Base-by-base conservation (phyloP, 2,329 filamentous ascomycete species). In the Beauveria sp. region DNA sequence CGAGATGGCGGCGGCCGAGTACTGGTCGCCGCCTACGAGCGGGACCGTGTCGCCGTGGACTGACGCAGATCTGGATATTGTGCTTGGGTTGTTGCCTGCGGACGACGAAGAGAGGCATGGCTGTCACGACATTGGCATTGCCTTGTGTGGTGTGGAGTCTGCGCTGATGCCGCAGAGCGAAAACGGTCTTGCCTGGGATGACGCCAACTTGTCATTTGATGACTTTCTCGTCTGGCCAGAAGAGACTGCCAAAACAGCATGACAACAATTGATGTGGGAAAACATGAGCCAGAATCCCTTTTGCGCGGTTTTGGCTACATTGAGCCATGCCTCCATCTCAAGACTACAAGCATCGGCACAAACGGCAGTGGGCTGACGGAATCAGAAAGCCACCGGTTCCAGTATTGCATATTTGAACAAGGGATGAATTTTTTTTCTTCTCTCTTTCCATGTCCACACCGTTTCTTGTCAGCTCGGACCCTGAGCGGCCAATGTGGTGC, bases 171-270 rank as follows among this genome's bases (percentile, higher is more conserved):
- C 48, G 22, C 46, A n/a, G 12, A 22, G 6, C n/a, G 47, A 53
- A 3, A 9, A 40, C 22, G 57, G 40, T 20, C 14, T 43, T 5
- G 30, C 5, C 44, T 43, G 59, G 52, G 59, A 61, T 24, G 52
- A 56, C 12, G 37, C 24, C 40, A 37, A n/a, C n/a, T 26, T 65
- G 2, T 58, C 62, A 1, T 55, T 66, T 22, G 66, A 67, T 22
- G 66, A 67, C 46, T 47, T 67, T 14, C n/a, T 67, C n/a, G 14
- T 47, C n/a, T 65, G 64, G 64, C 62, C 63, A 10, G 61, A 24
- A 54, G 63, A 48, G 16, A 18, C n/a, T 30, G 28, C 22, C 24
- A 44, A 34, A 59, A 34, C 10, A 24, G 24, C 5, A 18, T 26
- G 37, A 43, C 18, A 52, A 6, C 6, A 28, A 51, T 20, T 10